Evolutionary conservation across 441 rosid species (phyloP).

Genomic region (Erodium chrysanthum): DNA sequence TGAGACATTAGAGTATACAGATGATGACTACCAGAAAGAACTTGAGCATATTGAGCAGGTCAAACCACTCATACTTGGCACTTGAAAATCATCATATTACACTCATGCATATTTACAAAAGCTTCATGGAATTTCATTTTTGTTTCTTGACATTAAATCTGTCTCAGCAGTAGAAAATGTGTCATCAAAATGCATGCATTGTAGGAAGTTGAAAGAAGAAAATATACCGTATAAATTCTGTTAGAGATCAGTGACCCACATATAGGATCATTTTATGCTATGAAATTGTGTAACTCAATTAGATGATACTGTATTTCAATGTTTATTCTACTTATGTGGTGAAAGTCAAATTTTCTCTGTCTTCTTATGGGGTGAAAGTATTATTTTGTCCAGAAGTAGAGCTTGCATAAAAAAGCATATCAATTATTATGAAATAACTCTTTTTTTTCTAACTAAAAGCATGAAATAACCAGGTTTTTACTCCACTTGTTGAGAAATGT

Average conservation of each 20-base stretch:
- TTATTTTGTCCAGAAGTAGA: background rate
- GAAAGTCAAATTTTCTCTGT: too few relatives aligned
- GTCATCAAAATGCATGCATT: background rate
- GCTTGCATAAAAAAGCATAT: background rate
- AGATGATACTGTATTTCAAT: background rate
- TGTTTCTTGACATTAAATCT: background rate
- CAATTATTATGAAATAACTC: background rate
- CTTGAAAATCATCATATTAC: background rate
- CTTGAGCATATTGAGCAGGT: constrained; percentile 91
- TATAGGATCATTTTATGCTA: background rate
- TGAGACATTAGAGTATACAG: constrained; percentile 77
- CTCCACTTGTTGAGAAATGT: constrained; percentile 93
- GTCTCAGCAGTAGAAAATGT: background rate
- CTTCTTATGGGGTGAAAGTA: background rate
- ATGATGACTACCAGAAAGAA: constrained; percentile 88
- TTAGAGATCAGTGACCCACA: background rate
- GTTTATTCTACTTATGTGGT: background rate
- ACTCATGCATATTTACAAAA: background rate
- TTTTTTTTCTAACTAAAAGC: constrained; percentile 6
- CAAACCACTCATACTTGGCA: constrained; percentile 4
- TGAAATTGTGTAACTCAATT: background rate
- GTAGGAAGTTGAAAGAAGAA: background rate
- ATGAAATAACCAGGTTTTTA: constrained; percentile 78
- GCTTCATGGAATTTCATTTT: background rate
- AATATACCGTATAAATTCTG: background rate